Percentiles rank a stretch among this genome's conserved stretches.
Conservation (phyloP, 805 yeast species). For the Candida silvicultrix region DNA sequence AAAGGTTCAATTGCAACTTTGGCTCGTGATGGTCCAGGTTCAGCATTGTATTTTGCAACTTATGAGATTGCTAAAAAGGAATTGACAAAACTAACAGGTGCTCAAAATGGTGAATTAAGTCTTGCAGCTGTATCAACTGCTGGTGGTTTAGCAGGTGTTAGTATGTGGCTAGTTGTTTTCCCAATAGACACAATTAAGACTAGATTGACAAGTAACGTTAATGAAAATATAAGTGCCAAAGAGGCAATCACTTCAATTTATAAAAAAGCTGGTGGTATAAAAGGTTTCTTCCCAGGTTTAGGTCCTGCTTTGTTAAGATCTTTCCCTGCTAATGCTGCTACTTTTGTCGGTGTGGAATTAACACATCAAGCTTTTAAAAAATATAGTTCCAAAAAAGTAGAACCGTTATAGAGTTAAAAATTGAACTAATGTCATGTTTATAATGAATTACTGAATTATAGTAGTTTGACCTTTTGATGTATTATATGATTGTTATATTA, state of each 20-base stretch:
- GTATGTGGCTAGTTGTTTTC: conserved; percentile 96
- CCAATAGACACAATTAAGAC: conserved; percentile 92
- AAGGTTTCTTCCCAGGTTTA: conserved; percentile 94
- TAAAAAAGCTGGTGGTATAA: conserved; percentile 69
- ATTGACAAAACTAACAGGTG: conserved; percentile 36
- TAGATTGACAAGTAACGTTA: conserved; percentile 26
- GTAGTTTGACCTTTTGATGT: no score
- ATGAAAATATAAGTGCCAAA: conserved; percentile 44
- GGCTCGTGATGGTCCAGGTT: conserved; percentile 97
- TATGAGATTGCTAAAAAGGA: conserved; percentile 73
- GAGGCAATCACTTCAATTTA: conserved; percentile 68
- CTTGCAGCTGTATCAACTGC: conserved; percentile 75
- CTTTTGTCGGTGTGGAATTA: conserved; percentile 91
- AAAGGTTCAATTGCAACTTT: conserved; percentile 90
- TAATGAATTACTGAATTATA: no score
- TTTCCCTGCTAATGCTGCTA: conserved; percentile 99
- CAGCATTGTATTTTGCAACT: conserved; percentile 92
- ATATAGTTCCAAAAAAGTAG: conserved; percentile 4
- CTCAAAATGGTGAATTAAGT: conserved; percentile 51
- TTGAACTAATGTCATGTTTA: background rate
- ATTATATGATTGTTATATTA: no score
- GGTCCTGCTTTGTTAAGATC: conserved; percentile 93
- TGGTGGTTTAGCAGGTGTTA: conserved; percentile 94
- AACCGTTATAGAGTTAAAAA: background rate
- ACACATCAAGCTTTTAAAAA: conserved; percentile 41